Percentiles rank a stretch among this genome's conserved stretches.
phyloP scores from a whole-genome alignment of 208 protist genomes.

The Wallacemonas sp. region DNA sequence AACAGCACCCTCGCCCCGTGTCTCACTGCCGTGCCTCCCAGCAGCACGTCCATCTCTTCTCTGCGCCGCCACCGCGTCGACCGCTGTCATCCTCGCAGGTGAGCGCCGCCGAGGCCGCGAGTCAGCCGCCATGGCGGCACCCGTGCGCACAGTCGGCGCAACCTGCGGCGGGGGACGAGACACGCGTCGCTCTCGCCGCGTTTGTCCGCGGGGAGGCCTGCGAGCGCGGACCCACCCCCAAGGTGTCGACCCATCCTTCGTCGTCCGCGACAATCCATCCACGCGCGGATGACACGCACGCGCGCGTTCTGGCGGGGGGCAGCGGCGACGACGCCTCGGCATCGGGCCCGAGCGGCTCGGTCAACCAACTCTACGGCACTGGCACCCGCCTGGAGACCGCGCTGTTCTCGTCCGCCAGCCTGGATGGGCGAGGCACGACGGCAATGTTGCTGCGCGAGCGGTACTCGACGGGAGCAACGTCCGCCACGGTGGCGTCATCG shows the following conservation, averaged over 20 bases:
- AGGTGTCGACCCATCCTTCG: background rate
- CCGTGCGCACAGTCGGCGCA: background rate
- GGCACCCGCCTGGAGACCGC: background rate
- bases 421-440: background rate
- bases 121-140: background rate
- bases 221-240: background rate
- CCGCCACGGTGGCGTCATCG: background rate
- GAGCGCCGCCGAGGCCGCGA: background rate
- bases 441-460: constrained; percentile 2
- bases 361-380: constrained; percentile 6
- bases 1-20: constrained; percentile 11
- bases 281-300: too few relatives aligned
- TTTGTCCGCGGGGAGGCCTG: background rate
- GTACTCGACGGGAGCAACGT: background rate
- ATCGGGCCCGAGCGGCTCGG: background rate
- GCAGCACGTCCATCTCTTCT: constrained; percentile 29
- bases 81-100: background rate
- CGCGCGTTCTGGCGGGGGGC: too few relatives aligned
- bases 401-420: background rate
- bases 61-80: background rate
- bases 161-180: too few relatives aligned
- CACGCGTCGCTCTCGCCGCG: background rate
- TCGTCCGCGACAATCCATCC: background rate
- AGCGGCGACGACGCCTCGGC: background rate
- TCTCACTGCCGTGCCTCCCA: constrained; percentile 13